Percentiles rank a stretch among this genome's conserved stretches.
Conservation (phyloP, 1,139 yeast species). For the Magnusiomyces magnusii region DNA sequence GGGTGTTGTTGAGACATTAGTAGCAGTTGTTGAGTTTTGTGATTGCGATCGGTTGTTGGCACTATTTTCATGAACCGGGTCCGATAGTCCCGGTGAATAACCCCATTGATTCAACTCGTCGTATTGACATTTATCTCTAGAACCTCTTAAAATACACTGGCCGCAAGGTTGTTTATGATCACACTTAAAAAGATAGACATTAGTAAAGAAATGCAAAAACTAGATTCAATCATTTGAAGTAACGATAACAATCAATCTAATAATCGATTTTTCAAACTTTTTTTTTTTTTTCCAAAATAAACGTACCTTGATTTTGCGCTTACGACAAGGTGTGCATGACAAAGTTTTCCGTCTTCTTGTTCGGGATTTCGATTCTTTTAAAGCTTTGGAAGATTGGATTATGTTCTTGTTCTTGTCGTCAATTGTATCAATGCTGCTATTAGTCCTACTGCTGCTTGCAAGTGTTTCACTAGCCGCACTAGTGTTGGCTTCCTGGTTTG, state of each 20-base stretch:
- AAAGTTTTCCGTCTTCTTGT: background rate
- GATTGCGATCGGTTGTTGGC: background rate
- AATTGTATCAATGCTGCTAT: no score
- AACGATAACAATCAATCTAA: no score
- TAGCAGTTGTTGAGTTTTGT: background rate
- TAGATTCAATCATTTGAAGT: no score
- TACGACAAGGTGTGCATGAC: constrained; percentile 2
- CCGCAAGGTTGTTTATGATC: constrained; percentile 6
- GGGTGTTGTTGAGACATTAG: background rate
- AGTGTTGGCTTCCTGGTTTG: no score
- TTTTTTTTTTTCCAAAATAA: no score
- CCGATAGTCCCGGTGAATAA: background rate
- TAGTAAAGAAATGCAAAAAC: background rate
- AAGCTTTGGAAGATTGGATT: background rate
- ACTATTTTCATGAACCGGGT: background rate
- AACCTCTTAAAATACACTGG: background rate
- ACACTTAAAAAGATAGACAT: background rate
- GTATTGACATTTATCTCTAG: background rate
- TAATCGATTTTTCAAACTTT: no score
- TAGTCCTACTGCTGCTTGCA: no score
- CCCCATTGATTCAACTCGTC: constrained; percentile 3
- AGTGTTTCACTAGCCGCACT: no score
- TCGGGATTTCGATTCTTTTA: background rate
- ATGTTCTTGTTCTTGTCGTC: no score
- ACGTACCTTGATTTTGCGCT: constrained; percentile 3